Base-by-base conservation (phyloP, 208 protist genomes). In the Acanthamoeba castellanii region DNA sequence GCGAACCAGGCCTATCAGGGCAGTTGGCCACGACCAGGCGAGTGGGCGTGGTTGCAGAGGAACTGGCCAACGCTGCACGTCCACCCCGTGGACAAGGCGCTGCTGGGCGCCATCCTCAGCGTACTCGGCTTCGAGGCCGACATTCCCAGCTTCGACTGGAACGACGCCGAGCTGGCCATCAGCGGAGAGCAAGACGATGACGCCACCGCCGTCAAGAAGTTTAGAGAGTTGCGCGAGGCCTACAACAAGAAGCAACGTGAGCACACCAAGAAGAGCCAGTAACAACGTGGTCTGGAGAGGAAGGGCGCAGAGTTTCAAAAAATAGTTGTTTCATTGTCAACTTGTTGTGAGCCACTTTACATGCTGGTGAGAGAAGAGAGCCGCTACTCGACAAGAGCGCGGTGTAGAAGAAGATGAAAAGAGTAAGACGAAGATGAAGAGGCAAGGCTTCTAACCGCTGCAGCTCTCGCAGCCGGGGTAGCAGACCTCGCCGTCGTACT, bases 401-500 rank as follows among this genome's bases (percentile, higher is more conserved):
- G 59, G 37, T 25, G 70, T 30, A 27, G 37, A 22, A 78, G 37
- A 42, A 9, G n/a, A 20, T 78, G 16, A 78, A 78, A 2, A 78
- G 2, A 18, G 18, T 34, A 42, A 45, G 20, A 42, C 0, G 25
- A 14, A 82, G 32, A 52, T 2, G 59, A 13, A 47, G 27, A 66
- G 59, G 25, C 8, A 32, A 78, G 32, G 16, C 6, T 16, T n/a
- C 55, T 76, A 78, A 20, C 87, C 55, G 55, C 87, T 76, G 87
- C 81, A 88, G 32, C 81, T 88, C 81, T 88, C 81, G 81, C 81
- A 88, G 81, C 81, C 81, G 52, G 81, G 81, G 52, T 88, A 88
- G 64, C 87, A 92, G 37, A 92, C 87, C 87, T 92, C 87, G 25
- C 87, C 87, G 34, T 92, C 87, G 59, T 92, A 92, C 87, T 92